phyloP scores from a whole-genome alignment of 495 filamentous ascomycete genomes.

The Xylaria telfairii region DNA sequence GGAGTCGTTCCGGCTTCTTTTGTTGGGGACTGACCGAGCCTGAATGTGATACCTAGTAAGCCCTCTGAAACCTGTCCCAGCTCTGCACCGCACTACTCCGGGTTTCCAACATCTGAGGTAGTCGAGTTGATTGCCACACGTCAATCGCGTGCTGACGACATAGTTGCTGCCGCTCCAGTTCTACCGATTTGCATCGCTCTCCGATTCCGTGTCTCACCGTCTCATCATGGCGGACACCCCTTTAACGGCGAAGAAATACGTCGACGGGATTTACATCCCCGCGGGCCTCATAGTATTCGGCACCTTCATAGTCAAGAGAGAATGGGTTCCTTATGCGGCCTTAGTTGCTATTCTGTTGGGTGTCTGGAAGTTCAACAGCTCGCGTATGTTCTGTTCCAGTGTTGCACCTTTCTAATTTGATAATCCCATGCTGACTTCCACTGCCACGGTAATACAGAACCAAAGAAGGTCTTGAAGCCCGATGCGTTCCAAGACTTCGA shows the following conservation, averaged over 20 bases:
- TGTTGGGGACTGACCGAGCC: slow-evolving; percentile 2
- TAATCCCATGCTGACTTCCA: slow-evolving; percentile 38
- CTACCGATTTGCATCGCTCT: slow-evolving; percentile 16
- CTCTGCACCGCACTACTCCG: neutral
- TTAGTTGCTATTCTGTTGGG: slow-evolving; percentile 65
- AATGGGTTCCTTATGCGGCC: slow-evolving; percentile 78
- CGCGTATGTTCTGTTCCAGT: slow-evolving; percentile 52
- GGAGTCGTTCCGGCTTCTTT: slow-evolving; percentile 11
- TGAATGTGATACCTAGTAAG: slow-evolving; percentile 8
- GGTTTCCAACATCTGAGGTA: neutral
- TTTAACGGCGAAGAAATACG: slow-evolving; percentile 47
- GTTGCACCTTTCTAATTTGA: neutral
- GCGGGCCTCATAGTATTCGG: slow-evolving; percentile 80
- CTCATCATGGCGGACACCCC: slow-evolving; percentile 32
- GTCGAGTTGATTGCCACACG: neutral
- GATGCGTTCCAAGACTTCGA: slow-evolving; percentile 86
- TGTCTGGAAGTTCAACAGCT: slow-evolving; percentile 66
- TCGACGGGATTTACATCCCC: slow-evolving; percentile 85
- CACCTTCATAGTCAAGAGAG: slow-evolving; percentile 74
- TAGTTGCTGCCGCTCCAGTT: neutral
- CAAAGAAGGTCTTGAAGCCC: slow-evolving; percentile 83
- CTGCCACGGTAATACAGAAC: slow-evolving; percentile 54
- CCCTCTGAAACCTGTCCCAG: slow-evolving; percentile 1
- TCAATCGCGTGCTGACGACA: neutral
- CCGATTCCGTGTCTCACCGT: slow-evolving; percentile 22